Base-by-base conservation (phyloP, 1,139 yeast species). In the Hemisphaericaspora subhashii region DNA sequence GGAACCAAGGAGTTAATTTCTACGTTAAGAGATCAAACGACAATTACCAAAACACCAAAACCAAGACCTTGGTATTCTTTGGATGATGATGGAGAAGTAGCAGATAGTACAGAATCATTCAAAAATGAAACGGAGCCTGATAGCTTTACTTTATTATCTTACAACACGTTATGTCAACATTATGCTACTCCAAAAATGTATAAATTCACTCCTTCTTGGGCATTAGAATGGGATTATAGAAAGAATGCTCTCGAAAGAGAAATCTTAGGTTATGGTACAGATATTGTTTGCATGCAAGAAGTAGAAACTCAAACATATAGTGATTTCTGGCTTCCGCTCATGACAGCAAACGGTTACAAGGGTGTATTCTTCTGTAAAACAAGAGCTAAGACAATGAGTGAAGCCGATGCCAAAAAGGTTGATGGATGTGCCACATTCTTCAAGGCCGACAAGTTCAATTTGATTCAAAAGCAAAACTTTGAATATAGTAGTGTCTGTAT, bases 361-460 rank as follows among this genome's bases (percentile, higher is more conserved):
- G 92, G 95, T 20, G 64, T 80, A 24, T 89, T 87, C 65, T 86
- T 82, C 64, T 86, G 86, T 43, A 94, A 94, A 63, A 86, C 96
- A 7, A 78, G 99, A 57, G 89, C 96, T 5, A 86, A 88, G 63
- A 88, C 97, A 11, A 88, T 89, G 96, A 74, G 75, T 47, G 90
- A 85, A 49, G 68, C 68, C 39, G 95, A 87, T 49, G 81, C 94
- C 20, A 86, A 85, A 60, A 86, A 86, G 55, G 98, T 94, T 35
- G 99, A 94, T 63, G 99, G 98, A 13, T 92, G 98, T 74, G 97
- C 97, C 16, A 81, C 90, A 1, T 92, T 92, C 58, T 94, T 76
- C 70, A 85, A 79, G 54, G 68, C 78, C 27, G 66, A 72, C 39
- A 81, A 83, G 58, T 88, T 92, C 62, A 77, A 78, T 43, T 71